phyloP scores from a whole-genome alignment of 129 eudicot species.

The Lonicera japonica region DNA sequence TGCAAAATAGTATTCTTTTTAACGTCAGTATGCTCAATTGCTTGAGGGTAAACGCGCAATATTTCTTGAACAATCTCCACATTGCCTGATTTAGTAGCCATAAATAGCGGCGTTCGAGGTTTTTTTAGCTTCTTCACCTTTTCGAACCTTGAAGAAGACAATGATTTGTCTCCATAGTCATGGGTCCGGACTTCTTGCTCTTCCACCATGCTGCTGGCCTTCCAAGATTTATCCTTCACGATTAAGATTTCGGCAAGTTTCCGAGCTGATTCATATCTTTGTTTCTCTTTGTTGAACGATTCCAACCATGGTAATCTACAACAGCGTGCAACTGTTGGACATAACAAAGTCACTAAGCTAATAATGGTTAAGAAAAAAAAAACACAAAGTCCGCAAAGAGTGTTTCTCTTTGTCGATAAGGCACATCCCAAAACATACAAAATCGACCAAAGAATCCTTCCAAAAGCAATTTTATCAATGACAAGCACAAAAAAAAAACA shows the following conservation, averaged over 20 bases:
- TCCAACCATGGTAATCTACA: not conserved
- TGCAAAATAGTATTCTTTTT: constrained; percentile 26
- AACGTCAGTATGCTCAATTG: constrained; percentile 30
- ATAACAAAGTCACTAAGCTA: no score
- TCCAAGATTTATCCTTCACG: constrained; percentile 28
- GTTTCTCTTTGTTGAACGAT: constrained; percentile 4
- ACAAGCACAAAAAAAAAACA: no score
- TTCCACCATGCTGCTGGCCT: constrained; percentile 6
- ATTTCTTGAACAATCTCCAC: constrained; percentile 27
- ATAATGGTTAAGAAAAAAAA: no score
- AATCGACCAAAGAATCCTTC: no score
- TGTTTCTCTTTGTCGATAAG: no score
- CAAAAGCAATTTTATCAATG: no score
- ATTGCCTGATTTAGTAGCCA: constrained; percentile 31
- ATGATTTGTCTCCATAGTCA: not conserved
- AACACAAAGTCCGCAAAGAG: no score
- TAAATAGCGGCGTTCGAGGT: constrained; percentile 27
- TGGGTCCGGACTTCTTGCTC: not conserved
- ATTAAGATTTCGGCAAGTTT: constrained; percentile 20
- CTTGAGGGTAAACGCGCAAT: constrained; percentile 21
- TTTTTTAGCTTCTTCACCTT: not conserved
- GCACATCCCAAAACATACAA: no score
- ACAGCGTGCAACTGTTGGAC: not conserved
- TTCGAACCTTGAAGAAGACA: not conserved
- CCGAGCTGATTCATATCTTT: constrained; percentile 20